Evolutionary conservation across 257 asterid genomes (phyloP), one percentile per base, ranked within the genome.

Genomic region (Osmanthus fragrans): DNA sequence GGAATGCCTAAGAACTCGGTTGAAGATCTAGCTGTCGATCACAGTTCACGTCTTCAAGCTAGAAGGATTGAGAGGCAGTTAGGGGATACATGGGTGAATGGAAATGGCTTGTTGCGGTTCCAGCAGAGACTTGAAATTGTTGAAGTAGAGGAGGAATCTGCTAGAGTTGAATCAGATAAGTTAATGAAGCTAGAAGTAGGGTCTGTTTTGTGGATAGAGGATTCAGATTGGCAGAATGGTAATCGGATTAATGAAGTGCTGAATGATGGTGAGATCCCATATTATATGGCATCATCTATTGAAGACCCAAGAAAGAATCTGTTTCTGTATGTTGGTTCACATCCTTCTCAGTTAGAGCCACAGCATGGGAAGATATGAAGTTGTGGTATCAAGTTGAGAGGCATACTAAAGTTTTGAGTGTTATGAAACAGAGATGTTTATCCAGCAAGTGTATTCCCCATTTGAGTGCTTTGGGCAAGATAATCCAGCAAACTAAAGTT

Each of bases 11-110:
- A 87, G 77, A 87, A 84, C 80, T 84, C 94, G 0, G 79, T 96
- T 27, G 99, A 96, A 85, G 99, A 96, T 87, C 85, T 96, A 82
- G 99, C 98, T 75, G 99, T 96, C 56, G 98, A 93, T 82, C 99
- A 93, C 83, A 83, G 96, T 80, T 82, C 94, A 58, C 97, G 98
- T 68, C 96, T 96, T 74, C 98, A 92, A 82, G 86, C 89, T 32
- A 92, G 99, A 84, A 90, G 96, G 78, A 86, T 88, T 1, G 94
- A 92, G 79, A 92, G 97, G 91, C 97, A 96, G 65, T 80, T 86
- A 84, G 90, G 86, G 76, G 93, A 88, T 80, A 77, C 80, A 29
- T 78, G 87, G 75, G 87, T 83, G 39, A 91, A 93, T 71, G 89
- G 90, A 71, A 88, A 91, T 68, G 92, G 97, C 68, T 72, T 93